These are phyloP conservation scores for Blastomyces emzantsi DNA, from an alignment of 2,329 filamentous ascomycete species.

Conservation along the genomic window DNA sequence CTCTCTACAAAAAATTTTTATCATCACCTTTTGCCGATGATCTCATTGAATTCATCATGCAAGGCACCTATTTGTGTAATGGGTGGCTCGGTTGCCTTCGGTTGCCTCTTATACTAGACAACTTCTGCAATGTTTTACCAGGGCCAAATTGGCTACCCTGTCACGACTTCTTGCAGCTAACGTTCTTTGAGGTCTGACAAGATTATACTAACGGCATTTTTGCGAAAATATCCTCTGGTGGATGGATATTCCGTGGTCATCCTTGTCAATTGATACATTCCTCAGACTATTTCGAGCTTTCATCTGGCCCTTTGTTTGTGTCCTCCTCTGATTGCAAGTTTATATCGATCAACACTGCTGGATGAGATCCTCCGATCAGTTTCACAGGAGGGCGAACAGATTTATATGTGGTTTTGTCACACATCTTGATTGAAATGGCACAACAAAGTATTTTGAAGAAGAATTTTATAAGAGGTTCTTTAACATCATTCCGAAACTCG, in stretches of 20 bases:
- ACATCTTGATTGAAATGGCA: neutral
- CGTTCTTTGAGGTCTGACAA: conserved; percentile 1
- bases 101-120: neutral
- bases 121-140: neutral
- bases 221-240: neutral
- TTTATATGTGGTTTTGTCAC: neutral
- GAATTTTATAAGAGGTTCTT: neutral
- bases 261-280: neutral
- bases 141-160: neutral
- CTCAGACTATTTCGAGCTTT: neutral
- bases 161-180: conserved; percentile 3
- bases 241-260: neutral
- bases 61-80: neutral
- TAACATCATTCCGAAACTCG: neutral
- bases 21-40: neutral
- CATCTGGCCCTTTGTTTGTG: neutral
- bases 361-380: neutral
- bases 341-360: neutral
- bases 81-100: neutral
- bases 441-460: neutral
- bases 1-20: neutral
- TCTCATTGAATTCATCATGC: neutral
- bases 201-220: neutral
- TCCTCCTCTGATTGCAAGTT: neutral
- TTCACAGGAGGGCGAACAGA: neutral